These are phyloP conservation scores for Davidsoniella eucalypti DNA, from an alignment of 2,329 filamentous ascomycete genomes.

Conservation along the genomic window DNA sequence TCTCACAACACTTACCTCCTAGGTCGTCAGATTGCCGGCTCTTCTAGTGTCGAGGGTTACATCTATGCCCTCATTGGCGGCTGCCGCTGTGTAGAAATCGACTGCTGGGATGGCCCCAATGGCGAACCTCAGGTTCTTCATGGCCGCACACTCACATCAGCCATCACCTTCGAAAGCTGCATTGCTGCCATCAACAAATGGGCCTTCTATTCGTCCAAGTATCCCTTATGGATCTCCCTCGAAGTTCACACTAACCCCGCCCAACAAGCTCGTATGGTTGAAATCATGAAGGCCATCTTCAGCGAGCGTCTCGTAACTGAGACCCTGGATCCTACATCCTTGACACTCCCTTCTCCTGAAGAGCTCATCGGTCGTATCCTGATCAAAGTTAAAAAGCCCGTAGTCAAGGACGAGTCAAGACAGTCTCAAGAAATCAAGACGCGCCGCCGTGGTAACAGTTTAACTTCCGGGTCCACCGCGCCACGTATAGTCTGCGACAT, in stretches of 20 bases:
- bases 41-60: conserved; percentile 89
- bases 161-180: conserved; percentile 79
- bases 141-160: conserved; percentile 73
- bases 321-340: conserved; percentile 50
- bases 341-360: conserved; percentile 66
- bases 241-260: conserved; percentile 80
- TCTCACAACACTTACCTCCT: conserved; percentile 97
- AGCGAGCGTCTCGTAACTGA: conserved; percentile 62
- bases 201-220: conserved; percentile 73
- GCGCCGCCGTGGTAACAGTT: conserved; percentile 47
- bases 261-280: conserved; percentile 78
- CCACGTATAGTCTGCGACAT: conserved; percentile 35
- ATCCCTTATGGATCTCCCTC: conserved; percentile 83
- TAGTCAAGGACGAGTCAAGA: conserved; percentile 23
- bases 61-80: conserved; percentile 75
- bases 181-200: conserved; percentile 90
- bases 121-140: conserved; percentile 82
- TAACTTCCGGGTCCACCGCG: conserved; percentile 53
- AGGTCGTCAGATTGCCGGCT: conserved; percentile 74
- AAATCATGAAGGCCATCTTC: conserved; percentile 74
- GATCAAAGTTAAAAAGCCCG: conserved; percentile 84
- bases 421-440: conserved; percentile 25
- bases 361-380: conserved; percentile 71
- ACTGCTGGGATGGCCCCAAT: conserved; percentile 91
- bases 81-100: conserved; percentile 90